Conservation (phyloP, 768 basidiomycete genomes). For the Aureoboletus auriporus region DNA sequence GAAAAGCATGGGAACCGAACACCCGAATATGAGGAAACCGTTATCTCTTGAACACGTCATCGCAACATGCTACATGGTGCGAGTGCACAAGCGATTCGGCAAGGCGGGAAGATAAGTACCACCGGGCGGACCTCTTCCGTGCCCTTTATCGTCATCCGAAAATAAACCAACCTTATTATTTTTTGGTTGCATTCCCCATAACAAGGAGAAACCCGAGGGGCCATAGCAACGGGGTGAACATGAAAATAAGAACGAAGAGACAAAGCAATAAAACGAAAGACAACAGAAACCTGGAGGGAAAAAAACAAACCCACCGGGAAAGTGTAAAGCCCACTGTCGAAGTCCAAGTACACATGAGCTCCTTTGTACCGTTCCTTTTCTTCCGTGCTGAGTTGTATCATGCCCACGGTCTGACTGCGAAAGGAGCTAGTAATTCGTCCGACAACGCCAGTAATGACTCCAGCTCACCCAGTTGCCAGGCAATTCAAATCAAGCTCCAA, state of each 20-base stretch:
- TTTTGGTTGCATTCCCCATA: no score
- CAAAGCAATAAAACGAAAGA: neutral
- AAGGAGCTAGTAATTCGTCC: neutral
- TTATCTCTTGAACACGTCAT: neutral
- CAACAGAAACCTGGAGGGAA: neutral
- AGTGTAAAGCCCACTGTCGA: slow-evolving; percentile 70
- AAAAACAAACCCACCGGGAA: slow-evolving; percentile 60
- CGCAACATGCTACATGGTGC: neutral
- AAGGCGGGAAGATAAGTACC: neutral
- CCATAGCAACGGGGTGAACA: no score
- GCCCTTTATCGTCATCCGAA: neutral
- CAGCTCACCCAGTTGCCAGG: slow-evolving; percentile 73
- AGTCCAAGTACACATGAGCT: slow-evolving; percentile 71
- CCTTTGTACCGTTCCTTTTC: slow-evolving; percentile 60
- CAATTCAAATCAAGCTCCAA: slow-evolving; percentile 47
- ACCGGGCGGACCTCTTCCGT: slow-evolving; percentile 28
- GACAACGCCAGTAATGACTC: neutral
- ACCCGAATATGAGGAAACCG: no score
- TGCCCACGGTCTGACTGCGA: slow-evolving; percentile 75
- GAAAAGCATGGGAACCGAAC: no score
- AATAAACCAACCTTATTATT: no score
- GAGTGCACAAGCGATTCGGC: neutral
- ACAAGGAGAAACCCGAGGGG: neutral
- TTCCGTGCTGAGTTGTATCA: slow-evolving; percentile 66
- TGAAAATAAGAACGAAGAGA: neutral